These are phyloP conservation scores for Strobilomyces echinocephalus DNA, from an alignment of 768 basidiomycete species.

Conservation along the genomic window DNA sequence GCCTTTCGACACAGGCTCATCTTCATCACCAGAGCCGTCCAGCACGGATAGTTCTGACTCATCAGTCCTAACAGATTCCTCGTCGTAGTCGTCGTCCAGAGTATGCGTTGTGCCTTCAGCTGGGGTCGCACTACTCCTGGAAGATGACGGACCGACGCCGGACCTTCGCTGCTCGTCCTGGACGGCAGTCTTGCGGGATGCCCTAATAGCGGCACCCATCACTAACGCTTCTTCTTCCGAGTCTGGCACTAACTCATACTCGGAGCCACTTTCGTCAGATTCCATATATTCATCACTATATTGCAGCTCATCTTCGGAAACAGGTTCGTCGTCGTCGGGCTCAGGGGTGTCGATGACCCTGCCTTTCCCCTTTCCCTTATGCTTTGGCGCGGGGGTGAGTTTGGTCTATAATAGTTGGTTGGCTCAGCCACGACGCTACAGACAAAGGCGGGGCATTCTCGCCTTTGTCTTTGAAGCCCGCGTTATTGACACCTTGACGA, in stretches of 20 bases:
- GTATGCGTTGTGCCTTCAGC: slow-evolving; percentile 15
- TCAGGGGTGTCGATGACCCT: slow-evolving; percentile 26
- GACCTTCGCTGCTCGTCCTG: slow-evolving; percentile 26
- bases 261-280: slow-evolving; percentile 53
- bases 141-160: slow-evolving; percentile 30
- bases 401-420: slow-evolving; percentile 10
- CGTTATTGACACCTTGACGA: slow-evolving; percentile 11
- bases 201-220: slow-evolving; percentile 52
- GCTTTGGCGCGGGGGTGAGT: slow-evolving; percentile 1
- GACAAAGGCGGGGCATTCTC: slow-evolving; percentile 9
- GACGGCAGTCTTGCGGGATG: slow-evolving; percentile 44
- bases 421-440: slow-evolving; percentile 15
- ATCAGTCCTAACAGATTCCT: slow-evolving; percentile 1
- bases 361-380: slow-evolving; percentile 26
- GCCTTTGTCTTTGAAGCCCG: slow-evolving; percentile 22
- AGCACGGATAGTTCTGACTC: slow-evolving; percentile 9
- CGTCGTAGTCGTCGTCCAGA: slow-evolving; percentile 14
- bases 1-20: slow-evolving; percentile 23
- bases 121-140: slow-evolving; percentile 41
- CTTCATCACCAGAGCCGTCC: slow-evolving; percentile 16
- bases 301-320: slow-evolving; percentile 37
- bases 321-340: slow-evolving; percentile 25
- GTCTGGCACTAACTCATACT: slow-evolving; percentile 43
- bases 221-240: slow-evolving; percentile 41
- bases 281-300: slow-evolving; percentile 43